Conservation (phyloP, 129 eudicot genomes). For the Pseudognaphalium luteoalbum region DNA sequence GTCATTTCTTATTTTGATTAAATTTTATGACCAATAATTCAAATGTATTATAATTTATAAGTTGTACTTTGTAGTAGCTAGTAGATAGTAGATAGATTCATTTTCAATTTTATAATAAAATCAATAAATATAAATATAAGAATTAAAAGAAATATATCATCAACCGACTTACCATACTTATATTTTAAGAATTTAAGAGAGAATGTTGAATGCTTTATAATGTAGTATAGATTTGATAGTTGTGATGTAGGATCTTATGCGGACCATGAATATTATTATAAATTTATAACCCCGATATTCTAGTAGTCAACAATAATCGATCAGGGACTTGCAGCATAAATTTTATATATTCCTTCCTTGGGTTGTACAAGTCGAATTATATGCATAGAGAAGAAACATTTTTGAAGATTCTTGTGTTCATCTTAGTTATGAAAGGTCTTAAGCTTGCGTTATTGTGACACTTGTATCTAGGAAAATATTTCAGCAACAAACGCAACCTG, state of each 20-base stretch:
- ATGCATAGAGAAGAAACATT: neutral
- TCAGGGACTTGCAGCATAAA: neutral
- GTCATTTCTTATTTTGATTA: too few relatives aligned
- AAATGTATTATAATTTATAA: too few relatives aligned
- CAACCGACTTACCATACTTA: too few relatives aligned
- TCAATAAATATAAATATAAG: too few relatives aligned
- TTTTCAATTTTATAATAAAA: too few relatives aligned
- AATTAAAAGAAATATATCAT: too few relatives aligned
- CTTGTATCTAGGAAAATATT: neutral
- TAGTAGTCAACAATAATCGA: neutral
- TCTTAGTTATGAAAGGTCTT: neutral
- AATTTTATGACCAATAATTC: too few relatives aligned
- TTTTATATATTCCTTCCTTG: neutral
- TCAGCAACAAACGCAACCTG: conserved; percentile 62
- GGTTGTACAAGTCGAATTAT: neutral
- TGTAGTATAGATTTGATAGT: too few relatives aligned
- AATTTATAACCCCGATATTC: neutral
- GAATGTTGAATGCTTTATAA: too few relatives aligned
- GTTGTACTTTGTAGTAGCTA: too few relatives aligned
- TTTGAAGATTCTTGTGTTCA: neutral
- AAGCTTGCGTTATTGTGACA: neutral
- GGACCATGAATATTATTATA: neutral
- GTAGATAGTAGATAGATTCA: too few relatives aligned
- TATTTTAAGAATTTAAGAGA: too few relatives aligned
- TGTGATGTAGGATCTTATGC: neutral